Conservation (phyloP, 192 early-diverging fungal species). For the Coemansia sp. region DNA sequence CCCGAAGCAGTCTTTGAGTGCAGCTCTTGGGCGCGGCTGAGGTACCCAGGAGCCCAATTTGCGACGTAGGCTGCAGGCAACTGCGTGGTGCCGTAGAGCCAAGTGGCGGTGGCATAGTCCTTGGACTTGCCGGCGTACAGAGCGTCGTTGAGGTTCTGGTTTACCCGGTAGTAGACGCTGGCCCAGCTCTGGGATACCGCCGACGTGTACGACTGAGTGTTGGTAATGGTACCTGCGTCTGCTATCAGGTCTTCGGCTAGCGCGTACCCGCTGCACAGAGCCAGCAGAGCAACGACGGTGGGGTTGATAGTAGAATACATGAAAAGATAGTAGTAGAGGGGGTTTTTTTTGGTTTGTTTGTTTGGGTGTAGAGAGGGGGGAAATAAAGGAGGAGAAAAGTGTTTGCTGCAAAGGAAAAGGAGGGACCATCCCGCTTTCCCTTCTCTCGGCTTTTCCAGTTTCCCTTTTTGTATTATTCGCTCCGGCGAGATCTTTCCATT, state of each 20-base stretch:
- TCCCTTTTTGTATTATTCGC: background rate
- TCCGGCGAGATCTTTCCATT: background rate
- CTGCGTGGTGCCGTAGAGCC: slow-evolving; percentile 41
- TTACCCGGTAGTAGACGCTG: slow-evolving; percentile 38
- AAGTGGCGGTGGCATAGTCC: slow-evolving; percentile 20
- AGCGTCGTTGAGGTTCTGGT: slow-evolving; percentile 22
- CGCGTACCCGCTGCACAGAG: background rate
- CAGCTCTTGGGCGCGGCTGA: slow-evolving; percentile 13
- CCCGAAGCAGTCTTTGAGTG: too few species aligned
- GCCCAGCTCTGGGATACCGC: slow-evolving; percentile 25
- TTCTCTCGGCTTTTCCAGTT: too few species aligned
- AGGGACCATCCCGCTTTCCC: background rate
- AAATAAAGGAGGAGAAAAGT: background rate
- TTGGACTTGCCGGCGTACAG: slow-evolving; percentile 2
- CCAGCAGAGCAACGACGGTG: slow-evolving; percentile 2
- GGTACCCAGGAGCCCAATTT: slow-evolving; percentile 24
- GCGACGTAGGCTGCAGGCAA: slow-evolving; percentile 23
- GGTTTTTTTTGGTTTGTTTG: too few species aligned
- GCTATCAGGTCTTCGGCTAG: slow-evolving; percentile 14
- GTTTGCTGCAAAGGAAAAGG: background rate
- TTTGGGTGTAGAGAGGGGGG: too few species aligned
- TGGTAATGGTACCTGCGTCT: slow-evolving; percentile 22
- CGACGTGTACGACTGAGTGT: slow-evolving; percentile 14
- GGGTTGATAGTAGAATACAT: background rate
- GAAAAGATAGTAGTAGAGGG: background rate